Evolutionary conservation across 2,329 filamentous ascomycete genomes (phyloP), one percentile per base, ranked within the genome.

Genomic region (Epichloe aotearoae): DNA sequence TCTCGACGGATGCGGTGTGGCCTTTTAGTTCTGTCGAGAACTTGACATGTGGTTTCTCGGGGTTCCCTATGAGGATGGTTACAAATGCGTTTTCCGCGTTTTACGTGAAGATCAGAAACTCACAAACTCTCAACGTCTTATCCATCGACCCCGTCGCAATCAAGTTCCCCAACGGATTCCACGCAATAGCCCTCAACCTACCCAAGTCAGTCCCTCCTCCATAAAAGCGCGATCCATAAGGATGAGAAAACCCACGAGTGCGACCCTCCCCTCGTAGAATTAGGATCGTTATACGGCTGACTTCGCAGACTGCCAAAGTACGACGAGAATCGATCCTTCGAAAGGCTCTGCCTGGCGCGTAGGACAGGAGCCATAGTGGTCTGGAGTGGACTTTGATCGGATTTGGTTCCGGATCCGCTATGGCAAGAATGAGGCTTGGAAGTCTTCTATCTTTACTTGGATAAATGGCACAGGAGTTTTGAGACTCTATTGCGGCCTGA

Each of bases 111-210:
- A 40, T 23, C 6, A 11, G 30, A 37, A 39, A 51, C 50, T 38
- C 62, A 81, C 86, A 91, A 46, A 90, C 83, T 59, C 86, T 80
- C 50, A 91, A 67, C 8, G 78, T 85, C 57, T 77, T 80, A 61
- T 88, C 83, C 23, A 75, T 71, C 5, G 84, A 78, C 3, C 88
- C 89, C 0, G 90, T 94, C 1, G 91, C 91, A 54, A 97, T 82
- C 53, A 93, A 73, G 8, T 80, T 85, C 36, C 91, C 89, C 0
- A 87, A 73, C 0, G 90, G 87, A 57, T 91, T 95, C 91, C 91
- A 97, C 39, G 86, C 83, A 57, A 97, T 83, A 2, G 85, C 84
- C 40, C 86, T 82, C 51, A 94, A 75, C 55, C 84, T 88, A 34
- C 19, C 54, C 30, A 37, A 45, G 47, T 48, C 19, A 34, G n/a